Percentiles rank a stretch among this genome's conserved stretches.
phyloP scores from a whole-genome alignment of 2,329 filamentous ascomycete species.

The Pestalotiopsis sp. region DNA sequence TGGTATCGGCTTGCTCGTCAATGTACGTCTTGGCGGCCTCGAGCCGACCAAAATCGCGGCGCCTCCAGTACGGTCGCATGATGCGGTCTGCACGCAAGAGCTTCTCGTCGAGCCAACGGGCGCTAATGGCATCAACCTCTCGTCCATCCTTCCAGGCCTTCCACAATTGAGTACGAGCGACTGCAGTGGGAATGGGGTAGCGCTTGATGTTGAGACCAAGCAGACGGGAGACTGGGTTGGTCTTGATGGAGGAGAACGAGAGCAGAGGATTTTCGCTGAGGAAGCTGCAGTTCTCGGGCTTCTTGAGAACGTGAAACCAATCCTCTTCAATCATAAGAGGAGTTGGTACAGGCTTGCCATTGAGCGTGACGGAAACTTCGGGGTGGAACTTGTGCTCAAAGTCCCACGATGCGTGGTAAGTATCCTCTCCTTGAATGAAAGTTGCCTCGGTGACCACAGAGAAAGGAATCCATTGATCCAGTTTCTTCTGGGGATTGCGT shows the following conservation, averaged over 20 bases:
- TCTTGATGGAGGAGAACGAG: slow-evolving; percentile 2
- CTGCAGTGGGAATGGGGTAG: slow-evolving; percentile 6
- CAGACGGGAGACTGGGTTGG: slow-evolving; percentile 3
- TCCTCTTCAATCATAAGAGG: slow-evolving; percentile 9
- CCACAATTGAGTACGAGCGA: slow-evolving; percentile 6
- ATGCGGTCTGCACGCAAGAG: slow-evolving; percentile 1
- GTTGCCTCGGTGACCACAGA: slow-evolving; percentile 7
- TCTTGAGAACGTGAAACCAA: slow-evolving; percentile 11
- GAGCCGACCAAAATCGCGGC: slow-evolving; percentile 4
- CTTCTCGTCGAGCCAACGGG: slow-evolving; percentile 7
- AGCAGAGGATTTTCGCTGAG: slow-evolving; percentile 3
- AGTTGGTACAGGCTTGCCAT: background rate
- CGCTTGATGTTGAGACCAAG: slow-evolving; percentile 5
- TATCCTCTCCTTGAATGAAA: slow-evolving; percentile 4
- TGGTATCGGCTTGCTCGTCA: slow-evolving; percentile 6
- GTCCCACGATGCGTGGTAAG: slow-evolving; percentile 6
- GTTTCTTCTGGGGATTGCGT: slow-evolving; percentile 5
- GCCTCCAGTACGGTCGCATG: slow-evolving; percentile 9
- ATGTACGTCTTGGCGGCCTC: background rate
- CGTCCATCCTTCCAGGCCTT: slow-evolving; percentile 11
- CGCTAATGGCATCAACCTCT: slow-evolving; percentile 8
- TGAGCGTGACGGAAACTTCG: slow-evolving; percentile 7
- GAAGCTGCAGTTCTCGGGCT: slow-evolving; percentile 13
- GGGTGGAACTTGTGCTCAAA: slow-evolving; percentile 11
- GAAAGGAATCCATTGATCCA: slow-evolving; percentile 10